Base-by-base conservation (phyloP, 768 basidiomycete species). In the Mrakia hoshinonis region DNA sequence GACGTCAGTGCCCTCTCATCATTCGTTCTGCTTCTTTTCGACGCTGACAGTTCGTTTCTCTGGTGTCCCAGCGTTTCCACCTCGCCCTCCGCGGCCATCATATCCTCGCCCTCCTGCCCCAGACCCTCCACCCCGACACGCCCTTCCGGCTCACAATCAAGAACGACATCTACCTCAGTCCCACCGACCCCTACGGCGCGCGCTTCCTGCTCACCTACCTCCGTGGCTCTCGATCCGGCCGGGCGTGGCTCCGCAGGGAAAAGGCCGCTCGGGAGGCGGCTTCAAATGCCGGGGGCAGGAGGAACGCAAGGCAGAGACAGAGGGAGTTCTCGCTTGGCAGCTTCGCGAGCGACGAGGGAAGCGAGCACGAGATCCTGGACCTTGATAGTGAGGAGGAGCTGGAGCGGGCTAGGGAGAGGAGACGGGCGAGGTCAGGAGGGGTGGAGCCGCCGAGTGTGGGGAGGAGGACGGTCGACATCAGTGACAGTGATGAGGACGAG, bases 151-250 rank as follows among this genome's bases (percentile, higher is more conserved):
- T 61, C 1, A 36, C 34, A 12, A 61, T 61, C 58, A 36, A 38
- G 5, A 61, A 61, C 34, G 58, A 61, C 58, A 61, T 61, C 58
- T n/a, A 39, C 58, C 1, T 38, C 18, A 5, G 15, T 18, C 58
- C 58, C 1, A 39, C 31, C 34, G 58, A 61, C 18, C 58, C 58
- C 5, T 61, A 22, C 34, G 58, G 58, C 13, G 31, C 31, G 4
- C 58, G 58, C 15, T 61, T 61, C 58, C 9, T 61, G 10, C 58
- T 61, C 58, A 61, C 58, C 36, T 36, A 36, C 58, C 58, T 61
- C 34, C 58, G 58, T 10, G 58, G 58, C 18, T 39, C 36, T 2
- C 36, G 58, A 2, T 4, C 58, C 11, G 58, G 58, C 0, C 36
- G 58, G n/a, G 34, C 31, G 0, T 61, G 58, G 58, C 36, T 61